Evolutionary conservation across 1,139 yeast genomes (phyloP), one percentile per base, ranked within the genome.

Genomic region (Suhomyces kunorum): DNA sequence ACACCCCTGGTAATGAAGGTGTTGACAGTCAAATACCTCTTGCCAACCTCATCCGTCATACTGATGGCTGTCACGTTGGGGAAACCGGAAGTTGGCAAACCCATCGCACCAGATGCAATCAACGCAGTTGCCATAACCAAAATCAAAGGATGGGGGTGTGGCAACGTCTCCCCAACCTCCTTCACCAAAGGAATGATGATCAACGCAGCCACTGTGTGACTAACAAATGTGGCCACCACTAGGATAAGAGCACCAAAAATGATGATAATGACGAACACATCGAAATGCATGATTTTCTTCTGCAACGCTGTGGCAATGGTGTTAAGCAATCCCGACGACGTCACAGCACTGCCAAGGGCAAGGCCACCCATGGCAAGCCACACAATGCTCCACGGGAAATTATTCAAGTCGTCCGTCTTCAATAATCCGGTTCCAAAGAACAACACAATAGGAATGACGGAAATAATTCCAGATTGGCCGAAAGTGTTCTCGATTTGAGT

Each of bases 21-120:
- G 24, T 81, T 79, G 14, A 89, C 97, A 1, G 89, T 80, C 50
- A 90, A 66, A 58, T 90, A 90, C 20, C 92, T 84, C 45, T 83
- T 82, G 7, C 97, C 97, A 20, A 88, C 76, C 55, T 87, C 96
- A 61, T 90, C 96, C 6, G 88, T 79, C 81, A 88, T 80, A 44
- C 95, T 87, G 43, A 90, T 87, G 2, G 97, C 98, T 0, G 97
- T 89, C 31, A 90, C 96, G 54, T 90, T 90, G 13, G 98, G 98
- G 76, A 90, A 90, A 0, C 98, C 98, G 1, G 95, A 86, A 0
- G 98, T 90, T 19, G 98, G 98, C 44, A 90, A 72, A 8, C 95
- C 97, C 97, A 90, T 90, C 3, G 97, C 98, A 35, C 83, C 82
- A 0, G 96, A 87, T 50, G 96, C 87, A 46, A 90, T 64, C 52